These are phyloP conservation scores for Thymus mandschuricus DNA, from an alignment of 257 asterid genomes.

Conservation along the genomic window DNA sequence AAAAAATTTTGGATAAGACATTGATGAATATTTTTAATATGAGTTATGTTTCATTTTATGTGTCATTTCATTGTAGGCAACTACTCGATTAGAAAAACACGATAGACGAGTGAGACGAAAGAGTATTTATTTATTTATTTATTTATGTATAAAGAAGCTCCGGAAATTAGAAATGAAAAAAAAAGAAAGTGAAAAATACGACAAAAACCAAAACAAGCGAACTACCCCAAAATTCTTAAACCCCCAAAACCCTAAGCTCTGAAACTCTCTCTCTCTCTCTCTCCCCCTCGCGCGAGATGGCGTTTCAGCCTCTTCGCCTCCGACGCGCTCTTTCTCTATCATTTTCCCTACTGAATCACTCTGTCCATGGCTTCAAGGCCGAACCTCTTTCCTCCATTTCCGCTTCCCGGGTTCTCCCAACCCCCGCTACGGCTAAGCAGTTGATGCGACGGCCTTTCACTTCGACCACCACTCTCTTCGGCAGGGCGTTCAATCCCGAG, in stretches of 20 bases:
- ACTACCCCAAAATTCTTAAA: constrained; percentile 15
- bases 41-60: no score
- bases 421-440: constrained; percentile 32
- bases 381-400: constrained; percentile 20
- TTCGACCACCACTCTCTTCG: constrained; percentile 47
- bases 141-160: no score
- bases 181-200: background rate
- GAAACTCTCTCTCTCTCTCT: constrained; percentile 2
- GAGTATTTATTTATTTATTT: no score
- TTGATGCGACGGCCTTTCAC: constrained; percentile 42
- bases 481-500: constrained; percentile 49
- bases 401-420: constrained; percentile 29
- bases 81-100: no score
- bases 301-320: constrained; percentile 41
- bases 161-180: background rate
- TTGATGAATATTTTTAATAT: no score
- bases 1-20: no score
- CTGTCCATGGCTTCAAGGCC: constrained; percentile 32
- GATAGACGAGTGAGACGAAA: no score
- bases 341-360: constrained; percentile 39
- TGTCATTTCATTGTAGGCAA: no score
- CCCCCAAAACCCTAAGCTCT: constrained; percentile 37
- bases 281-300: constrained; percentile 32
- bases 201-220: background rate
- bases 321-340: constrained; percentile 48